phyloP scores from a whole-genome alignment of 2,329 filamentous ascomycete genomes.

The Metarhizium album region DNA sequence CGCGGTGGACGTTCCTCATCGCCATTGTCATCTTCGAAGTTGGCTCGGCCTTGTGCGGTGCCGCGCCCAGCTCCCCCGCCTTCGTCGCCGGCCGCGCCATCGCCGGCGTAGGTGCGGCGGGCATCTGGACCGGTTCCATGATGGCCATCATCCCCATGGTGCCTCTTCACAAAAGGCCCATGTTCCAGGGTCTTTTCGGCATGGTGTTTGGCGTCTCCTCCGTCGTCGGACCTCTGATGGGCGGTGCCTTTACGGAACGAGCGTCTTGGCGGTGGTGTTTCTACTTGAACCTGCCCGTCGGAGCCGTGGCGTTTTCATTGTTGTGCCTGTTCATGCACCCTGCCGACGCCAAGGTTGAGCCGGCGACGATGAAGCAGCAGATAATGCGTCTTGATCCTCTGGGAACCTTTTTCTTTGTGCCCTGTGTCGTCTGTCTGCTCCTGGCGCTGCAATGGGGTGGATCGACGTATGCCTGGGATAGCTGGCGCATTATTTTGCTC shows the following conservation, averaged over 20 bases:
- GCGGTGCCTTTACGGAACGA: slow-evolving; percentile 39
- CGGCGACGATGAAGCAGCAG: slow-evolving; percentile 28
- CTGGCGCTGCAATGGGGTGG: slow-evolving; percentile 56
- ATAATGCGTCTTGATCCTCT: slow-evolving; percentile 45
- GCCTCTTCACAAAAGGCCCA: slow-evolving; percentile 47
- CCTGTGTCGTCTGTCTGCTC: slow-evolving; percentile 47
- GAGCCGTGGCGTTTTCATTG: slow-evolving; percentile 36
- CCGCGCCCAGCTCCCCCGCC: slow-evolving; percentile 39
- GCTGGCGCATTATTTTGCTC: slow-evolving; percentile 42
- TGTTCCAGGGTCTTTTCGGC: slow-evolving; percentile 46
- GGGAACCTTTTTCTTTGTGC: slow-evolving; percentile 49
- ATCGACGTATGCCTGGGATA: slow-evolving; percentile 39
- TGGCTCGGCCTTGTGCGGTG: slow-evolving; percentile 43
- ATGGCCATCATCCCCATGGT: slow-evolving; percentile 47
- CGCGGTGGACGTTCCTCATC: slow-evolving; percentile 35
- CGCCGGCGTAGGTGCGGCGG: slow-evolving; percentile 44
- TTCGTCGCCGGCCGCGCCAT: slow-evolving; percentile 48
- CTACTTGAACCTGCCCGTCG: slow-evolving; percentile 48
- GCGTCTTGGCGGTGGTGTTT: slow-evolving; percentile 47
- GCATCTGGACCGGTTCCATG: slow-evolving; percentile 46
- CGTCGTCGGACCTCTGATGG: slow-evolving; percentile 41
- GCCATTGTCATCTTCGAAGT: slow-evolving; percentile 42
- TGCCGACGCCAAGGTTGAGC: slow-evolving; percentile 20
- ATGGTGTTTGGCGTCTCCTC: slow-evolving; percentile 45
- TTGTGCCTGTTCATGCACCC: slow-evolving; percentile 38